phyloP scores from a whole-genome alignment of 2,329 filamentous ascomycete species.

The Paraconiothyrium brasiliense region DNA sequence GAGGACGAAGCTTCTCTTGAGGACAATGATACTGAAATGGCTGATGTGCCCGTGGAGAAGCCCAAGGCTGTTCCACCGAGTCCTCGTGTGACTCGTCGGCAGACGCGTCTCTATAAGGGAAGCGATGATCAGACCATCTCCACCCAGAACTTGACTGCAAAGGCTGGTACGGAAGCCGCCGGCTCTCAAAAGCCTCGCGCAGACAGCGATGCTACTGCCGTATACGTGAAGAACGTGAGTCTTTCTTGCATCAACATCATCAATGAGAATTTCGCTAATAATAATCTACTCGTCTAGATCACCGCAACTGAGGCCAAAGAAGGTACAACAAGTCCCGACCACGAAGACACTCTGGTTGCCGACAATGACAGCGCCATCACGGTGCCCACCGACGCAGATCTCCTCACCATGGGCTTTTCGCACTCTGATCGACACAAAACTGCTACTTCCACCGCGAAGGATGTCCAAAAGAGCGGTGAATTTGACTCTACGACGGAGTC shows the following conservation, averaged over 20 bases:
- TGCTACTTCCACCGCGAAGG: neutral
- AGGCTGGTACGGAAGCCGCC: neutral
- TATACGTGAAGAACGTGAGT: slow-evolving; percentile 2
- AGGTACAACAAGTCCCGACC: neutral
- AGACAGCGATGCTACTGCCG: slow-evolving; percentile 1
- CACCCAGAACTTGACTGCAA: neutral
- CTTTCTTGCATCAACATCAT: neutral
- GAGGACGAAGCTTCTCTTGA: neutral
- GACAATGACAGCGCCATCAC: slow-evolving; percentile 8
- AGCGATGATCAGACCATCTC: neutral
- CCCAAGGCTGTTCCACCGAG: neutral
- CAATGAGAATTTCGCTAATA: neutral
- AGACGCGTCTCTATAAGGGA: neutral
- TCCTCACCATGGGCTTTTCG: neutral
- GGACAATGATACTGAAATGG: neutral
- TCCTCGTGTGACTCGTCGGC: slow-evolving; percentile 4
- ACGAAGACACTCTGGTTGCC: neutral
- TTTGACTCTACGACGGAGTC: neutral
- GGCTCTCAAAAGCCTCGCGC: neutral
- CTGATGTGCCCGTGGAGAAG: neutral
- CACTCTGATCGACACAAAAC: neutral
- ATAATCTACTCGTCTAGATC: neutral
- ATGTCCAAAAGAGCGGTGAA: neutral
- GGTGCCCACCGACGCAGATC: neutral
- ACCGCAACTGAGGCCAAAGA: neutral